These are phyloP conservation scores for Tribonema minus DNA, from an alignment of 108 stramenopile genomes.

Conservation along the genomic window DNA sequence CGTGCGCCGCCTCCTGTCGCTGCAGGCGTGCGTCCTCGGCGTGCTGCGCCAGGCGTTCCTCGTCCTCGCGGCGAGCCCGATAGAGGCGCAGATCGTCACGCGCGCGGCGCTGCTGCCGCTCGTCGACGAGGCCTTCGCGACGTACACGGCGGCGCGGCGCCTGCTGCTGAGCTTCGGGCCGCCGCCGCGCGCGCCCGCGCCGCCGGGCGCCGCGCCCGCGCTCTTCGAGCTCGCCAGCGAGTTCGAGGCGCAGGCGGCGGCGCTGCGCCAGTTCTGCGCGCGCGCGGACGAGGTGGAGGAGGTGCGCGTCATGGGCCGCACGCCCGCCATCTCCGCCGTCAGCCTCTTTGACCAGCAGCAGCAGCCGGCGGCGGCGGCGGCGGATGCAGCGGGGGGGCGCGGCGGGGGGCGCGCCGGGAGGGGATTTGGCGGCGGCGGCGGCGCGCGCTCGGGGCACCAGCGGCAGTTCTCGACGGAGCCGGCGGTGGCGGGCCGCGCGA, in stretches of 20 bases:
- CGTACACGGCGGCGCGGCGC: constrained; percentile 1
- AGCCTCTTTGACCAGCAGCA: too few relatives aligned
- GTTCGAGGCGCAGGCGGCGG: constrained; percentile 8
- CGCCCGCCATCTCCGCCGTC: too few relatives aligned
- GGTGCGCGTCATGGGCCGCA: constrained; percentile 13
- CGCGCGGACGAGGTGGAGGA: constrained; percentile 8
- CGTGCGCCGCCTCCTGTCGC: too few relatives aligned
- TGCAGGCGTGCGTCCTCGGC: too few relatives aligned
- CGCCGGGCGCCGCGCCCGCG: neutral
- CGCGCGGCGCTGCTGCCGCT: constrained; percentile 14
- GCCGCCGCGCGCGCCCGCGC: too few relatives aligned
- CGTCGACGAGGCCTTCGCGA: constrained; percentile 16
- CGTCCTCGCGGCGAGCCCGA: constrained; percentile 10
- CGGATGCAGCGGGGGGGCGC: too few relatives aligned
- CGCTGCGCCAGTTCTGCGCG: constrained; percentile 12
- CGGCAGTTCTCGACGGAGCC: too few relatives aligned
- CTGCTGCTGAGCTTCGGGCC: neutral
- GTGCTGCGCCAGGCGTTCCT: neutral
- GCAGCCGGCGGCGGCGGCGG: too few relatives aligned
- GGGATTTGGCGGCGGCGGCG: too few relatives aligned
- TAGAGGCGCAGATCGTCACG: constrained; percentile 9
- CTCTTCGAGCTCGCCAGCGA: neutral
- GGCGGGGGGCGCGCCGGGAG: too few relatives aligned
- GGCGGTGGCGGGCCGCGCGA: too few relatives aligned
- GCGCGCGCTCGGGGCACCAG: too few relatives aligned